These are phyloP conservation scores for Gnetum montanum DNA, from an alignment of 75 land plant genomes.

Conservation along the genomic window DNA sequence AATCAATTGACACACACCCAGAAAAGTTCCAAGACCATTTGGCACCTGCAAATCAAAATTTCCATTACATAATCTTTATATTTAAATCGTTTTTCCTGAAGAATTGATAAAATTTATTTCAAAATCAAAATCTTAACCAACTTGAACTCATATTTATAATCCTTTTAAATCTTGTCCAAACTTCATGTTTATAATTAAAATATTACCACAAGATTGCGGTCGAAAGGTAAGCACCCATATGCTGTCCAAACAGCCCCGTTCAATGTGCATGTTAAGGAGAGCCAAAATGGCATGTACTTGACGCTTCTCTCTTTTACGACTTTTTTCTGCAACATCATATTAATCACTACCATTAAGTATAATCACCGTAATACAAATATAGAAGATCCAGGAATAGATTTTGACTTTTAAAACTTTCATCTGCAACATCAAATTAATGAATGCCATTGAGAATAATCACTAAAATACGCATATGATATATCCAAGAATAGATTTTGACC, in stretches of 20 bases:
- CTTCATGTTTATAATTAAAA: no score
- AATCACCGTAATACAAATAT: no score
- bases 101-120: background rate
- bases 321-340: conserved; percentile 35
- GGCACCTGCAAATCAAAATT: conserved; percentile 35
- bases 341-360: no score
- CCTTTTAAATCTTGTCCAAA: background rate
- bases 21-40: conserved; percentile 42
- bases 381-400: no score
- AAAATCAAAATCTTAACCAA: background rate
- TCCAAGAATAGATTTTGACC: background rate
- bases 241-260: conserved; percentile 47
- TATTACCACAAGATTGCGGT: conserved; percentile 34
- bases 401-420: no score
- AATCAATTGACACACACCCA: conserved; percentile 31
- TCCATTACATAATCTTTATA: background rate
- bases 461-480: background rate
- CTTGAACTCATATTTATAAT: background rate
- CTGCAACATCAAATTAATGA: no score
- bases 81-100: background rate
- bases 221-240: conserved; percentile 43
- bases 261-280: conserved; percentile 35
- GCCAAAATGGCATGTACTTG: conserved; percentile 54
- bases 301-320: conserved; percentile 55
- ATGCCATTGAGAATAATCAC: background rate